Percentiles rank a stretch among this genome's conserved stretches.
These are phyloP conservation scores for Corinectria fuckeliana DNA, from an alignment of 2,329 filamentous ascomycete genomes.

Conservation along the genomic window DNA sequence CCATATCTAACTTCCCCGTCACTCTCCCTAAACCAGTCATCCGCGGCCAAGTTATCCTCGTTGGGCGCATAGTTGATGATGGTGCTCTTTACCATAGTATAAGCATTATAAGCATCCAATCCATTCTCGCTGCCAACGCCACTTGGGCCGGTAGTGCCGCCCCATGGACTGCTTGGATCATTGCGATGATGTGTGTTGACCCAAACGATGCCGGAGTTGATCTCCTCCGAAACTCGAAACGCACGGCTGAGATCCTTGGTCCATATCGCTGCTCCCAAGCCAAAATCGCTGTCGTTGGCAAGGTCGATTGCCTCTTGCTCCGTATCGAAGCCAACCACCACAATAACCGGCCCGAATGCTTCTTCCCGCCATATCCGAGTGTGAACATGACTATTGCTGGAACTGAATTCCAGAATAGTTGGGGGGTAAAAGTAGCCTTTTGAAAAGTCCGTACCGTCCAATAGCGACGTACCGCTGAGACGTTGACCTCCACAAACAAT, in stretches of 20 bases:
- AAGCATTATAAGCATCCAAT: slow-evolving; percentile 34
- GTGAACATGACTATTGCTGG: slow-evolving; percentile 64
- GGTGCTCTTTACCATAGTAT: neutral
- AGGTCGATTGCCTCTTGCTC: slow-evolving; percentile 74
- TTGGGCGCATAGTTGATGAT: neutral
- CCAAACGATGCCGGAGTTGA: slow-evolving; percentile 70
- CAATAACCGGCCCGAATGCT: slow-evolving; percentile 82
- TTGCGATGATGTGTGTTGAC: slow-evolving; percentile 72
- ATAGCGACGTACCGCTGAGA: slow-evolving; percentile 52
- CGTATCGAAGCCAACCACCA: slow-evolving; percentile 76
- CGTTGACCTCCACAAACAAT: slow-evolving; percentile 54
- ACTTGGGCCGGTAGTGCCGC: slow-evolving; percentile 65
- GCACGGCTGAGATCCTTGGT: slow-evolving; percentile 75
- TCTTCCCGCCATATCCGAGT: slow-evolving; percentile 81
- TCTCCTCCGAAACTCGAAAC: slow-evolving; percentile 75
- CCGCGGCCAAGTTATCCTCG: neutral
- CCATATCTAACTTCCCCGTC: neutral
- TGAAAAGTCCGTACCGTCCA: slow-evolving; percentile 59
- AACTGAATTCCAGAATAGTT: slow-evolving; percentile 68
- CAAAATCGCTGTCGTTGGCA: slow-evolving; percentile 78
- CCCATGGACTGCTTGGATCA: slow-evolving; percentile 75
- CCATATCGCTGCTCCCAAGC: slow-evolving; percentile 79
- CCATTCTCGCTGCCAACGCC: slow-evolving; percentile 79
- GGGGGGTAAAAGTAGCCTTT: slow-evolving; percentile 79
- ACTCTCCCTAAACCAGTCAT: neutral